A percentile compares a stretch with the other conserved stretches of the same genome.
Conservation (phyloP, 139 green algal species). For the Chlorella sp. region DNA sequence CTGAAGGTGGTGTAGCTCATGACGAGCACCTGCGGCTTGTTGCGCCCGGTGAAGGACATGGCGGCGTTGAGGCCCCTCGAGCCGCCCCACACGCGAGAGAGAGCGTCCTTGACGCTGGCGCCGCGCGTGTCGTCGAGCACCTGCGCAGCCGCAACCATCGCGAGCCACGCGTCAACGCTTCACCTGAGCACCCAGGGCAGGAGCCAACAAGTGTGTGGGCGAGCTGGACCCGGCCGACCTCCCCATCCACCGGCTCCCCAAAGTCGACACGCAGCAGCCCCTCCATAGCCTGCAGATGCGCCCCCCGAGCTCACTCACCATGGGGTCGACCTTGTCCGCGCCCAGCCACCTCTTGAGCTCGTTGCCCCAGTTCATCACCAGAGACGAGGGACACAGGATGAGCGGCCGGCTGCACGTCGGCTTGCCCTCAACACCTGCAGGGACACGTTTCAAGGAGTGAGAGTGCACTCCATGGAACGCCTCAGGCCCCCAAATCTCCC, state of each 20-base stretch:
- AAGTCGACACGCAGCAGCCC: no score
- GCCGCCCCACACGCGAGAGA: slow-evolving; percentile 18
- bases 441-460: no score
- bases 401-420: slow-evolving; percentile 68
- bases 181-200: no score
- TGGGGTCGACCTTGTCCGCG: slow-evolving; percentile 12
- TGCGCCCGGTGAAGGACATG: background rate
- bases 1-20: slow-evolving; percentile 30
- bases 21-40: slow-evolving; percentile 28
- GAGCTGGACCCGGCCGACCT: no score
- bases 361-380: slow-evolving; percentile 88
- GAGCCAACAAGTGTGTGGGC: no score
- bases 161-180: no score
- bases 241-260: no score
- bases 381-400: slow-evolving; percentile 90
- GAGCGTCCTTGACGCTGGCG: slow-evolving; percentile 29
- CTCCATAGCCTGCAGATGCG: no score
- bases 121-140: slow-evolving; percentile 57
- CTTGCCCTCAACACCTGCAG: slow-evolving; percentile 24
- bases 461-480: no score
- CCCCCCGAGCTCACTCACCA: no score
- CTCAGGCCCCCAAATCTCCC: no score
- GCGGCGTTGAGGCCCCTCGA: background rate
- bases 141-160: no score
- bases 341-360: slow-evolving; percentile 58